phyloP scores from a whole-genome alignment of 2,329 filamentous ascomycete species.

The Penicillium freii region DNA sequence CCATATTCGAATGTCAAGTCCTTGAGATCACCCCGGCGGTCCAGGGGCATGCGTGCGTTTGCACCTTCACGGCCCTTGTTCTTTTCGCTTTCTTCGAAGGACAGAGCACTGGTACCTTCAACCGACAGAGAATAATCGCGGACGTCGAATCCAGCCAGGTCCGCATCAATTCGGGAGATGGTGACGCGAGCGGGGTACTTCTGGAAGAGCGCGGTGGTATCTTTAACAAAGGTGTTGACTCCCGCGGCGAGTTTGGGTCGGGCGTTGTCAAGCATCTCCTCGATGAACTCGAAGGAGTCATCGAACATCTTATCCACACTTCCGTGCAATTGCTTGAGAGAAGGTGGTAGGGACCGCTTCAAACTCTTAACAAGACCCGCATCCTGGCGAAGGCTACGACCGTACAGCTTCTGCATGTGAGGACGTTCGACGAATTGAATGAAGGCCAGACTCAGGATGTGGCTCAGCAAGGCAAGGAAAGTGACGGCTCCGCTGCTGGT shows the following conservation, averaged over 20 bases:
- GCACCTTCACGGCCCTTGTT: slow-evolving; percentile 72
- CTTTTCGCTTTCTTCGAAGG: slow-evolving; percentile 56
- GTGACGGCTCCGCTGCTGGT: slow-evolving; percentile 87
- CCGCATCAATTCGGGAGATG: slow-evolving; percentile 73
- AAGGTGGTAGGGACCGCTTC: slow-evolving; percentile 77
- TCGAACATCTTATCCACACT: slow-evolving; percentile 84
- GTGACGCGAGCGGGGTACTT: slow-evolving; percentile 83
- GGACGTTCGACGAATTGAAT: slow-evolving; percentile 92
- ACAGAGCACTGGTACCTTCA: slow-evolving; percentile 60
- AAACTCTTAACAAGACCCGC: slow-evolving; percentile 91
- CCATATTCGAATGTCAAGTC: slow-evolving; percentile 85
- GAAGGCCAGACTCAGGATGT: slow-evolving; percentile 80
- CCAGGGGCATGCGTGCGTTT: slow-evolving; percentile 64
- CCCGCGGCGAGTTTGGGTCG: slow-evolving; percentile 82
- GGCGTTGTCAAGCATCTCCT: slow-evolving; percentile 83
- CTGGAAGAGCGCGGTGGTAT: slow-evolving; percentile 84
- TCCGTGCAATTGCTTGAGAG: slow-evolving; percentile 78
- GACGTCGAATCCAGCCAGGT: slow-evolving; percentile 74
- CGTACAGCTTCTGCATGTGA: slow-evolving; percentile 98
- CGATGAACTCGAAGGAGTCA: slow-evolving; percentile 82
- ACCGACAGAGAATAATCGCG: slow-evolving; percentile 77
- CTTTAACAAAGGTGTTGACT: slow-evolving; percentile 80
- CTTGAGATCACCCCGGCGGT: slow-evolving; percentile 61
- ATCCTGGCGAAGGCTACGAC: slow-evolving; percentile 75
- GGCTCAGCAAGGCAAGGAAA: slow-evolving; percentile 78